phyloP scores from a whole-genome alignment of 306 rosid genomes.

The Dalbergia oliveri region DNA sequence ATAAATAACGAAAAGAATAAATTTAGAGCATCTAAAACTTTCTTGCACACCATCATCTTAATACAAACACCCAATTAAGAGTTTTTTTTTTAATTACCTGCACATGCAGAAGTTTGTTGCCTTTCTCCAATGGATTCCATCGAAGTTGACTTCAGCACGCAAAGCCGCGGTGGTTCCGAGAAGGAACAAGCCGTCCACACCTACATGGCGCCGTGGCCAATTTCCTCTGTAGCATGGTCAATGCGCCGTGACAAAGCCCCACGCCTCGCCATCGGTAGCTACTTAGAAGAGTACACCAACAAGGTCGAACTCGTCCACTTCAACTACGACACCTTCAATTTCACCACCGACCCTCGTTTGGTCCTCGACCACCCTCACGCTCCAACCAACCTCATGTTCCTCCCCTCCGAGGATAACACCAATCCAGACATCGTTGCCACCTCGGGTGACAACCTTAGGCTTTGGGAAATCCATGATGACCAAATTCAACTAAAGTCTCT shows the following conservation, averaged over 20 bases:
- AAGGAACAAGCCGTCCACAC: conserved; percentile 57
- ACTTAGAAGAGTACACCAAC: conserved; percentile 68
- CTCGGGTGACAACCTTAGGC: conserved; percentile 67
- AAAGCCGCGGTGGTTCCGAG: conserved; percentile 33
- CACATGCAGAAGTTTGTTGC: conserved; percentile 13
- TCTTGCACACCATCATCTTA: too few species aligned
- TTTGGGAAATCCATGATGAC: conserved; percentile 72
- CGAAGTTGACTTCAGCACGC: conserved; percentile 50
- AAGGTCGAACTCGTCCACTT: conserved; percentile 71
- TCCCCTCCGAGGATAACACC: conserved; percentile 60
- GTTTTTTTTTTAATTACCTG: not conserved
- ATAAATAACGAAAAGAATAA: too few species aligned
- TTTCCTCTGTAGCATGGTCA: conserved; percentile 70
- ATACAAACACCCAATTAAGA: not conserved
- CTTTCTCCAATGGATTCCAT: conserved; percentile 13
- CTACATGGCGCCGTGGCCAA: conserved; percentile 66
- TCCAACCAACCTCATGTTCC: conserved; percentile 77
- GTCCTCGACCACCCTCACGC: conserved; percentile 70
- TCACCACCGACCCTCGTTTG: conserved; percentile 58
- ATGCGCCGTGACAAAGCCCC: conserved; percentile 56
- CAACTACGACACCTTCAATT: conserved; percentile 55
- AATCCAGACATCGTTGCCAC: conserved; percentile 72
- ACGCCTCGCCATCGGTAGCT: conserved; percentile 70
- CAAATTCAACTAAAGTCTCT: conserved; percentile 66
- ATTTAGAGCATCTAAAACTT: too few species aligned